Evolutionary conservation across 805 yeast genomes (phyloP).

Genomic region (Wickerhamomyces kurtzmanii): DNA sequence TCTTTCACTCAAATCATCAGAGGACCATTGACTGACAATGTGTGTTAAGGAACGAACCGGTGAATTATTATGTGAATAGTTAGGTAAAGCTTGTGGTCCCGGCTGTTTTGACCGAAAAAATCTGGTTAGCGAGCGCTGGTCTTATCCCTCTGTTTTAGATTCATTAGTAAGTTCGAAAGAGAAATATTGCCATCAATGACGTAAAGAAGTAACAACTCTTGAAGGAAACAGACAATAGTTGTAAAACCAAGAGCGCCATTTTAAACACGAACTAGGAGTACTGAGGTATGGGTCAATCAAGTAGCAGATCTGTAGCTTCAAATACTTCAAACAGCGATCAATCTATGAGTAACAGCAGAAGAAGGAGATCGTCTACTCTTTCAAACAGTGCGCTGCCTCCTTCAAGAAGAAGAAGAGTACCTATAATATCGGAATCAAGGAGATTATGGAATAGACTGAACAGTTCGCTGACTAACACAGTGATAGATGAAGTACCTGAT

Average conservation of each 20-base stretch:
- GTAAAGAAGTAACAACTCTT: neutral
- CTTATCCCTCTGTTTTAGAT: too few relatives aligned
- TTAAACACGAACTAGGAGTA: neutral
- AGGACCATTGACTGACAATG: too few relatives aligned
- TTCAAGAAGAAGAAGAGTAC: conserved; percentile 13
- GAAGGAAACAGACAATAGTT: conserved; percentile 4
- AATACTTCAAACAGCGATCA: conserved; percentile 1
- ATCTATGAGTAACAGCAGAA: conserved; percentile 3
- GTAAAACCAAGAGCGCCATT: neutral
- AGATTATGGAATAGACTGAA: conserved; percentile 8
- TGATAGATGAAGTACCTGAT: conserved; percentile 13
- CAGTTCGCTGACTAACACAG: neutral
- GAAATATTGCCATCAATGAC: neutral
- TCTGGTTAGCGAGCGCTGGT: too few relatives aligned
- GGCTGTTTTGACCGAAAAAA: too few relatives aligned
- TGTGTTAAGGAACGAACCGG: too few relatives aligned
- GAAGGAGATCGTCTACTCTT: conserved; percentile 15
- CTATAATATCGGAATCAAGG: conserved; percentile 4
- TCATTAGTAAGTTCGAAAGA: neutral
- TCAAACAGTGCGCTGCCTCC: conserved; percentile 7
- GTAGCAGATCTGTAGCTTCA: neutral
- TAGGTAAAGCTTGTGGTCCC: too few relatives aligned
- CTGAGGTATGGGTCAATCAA: too few relatives aligned
- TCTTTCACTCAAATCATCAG: too few relatives aligned
- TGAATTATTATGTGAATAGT: too few relatives aligned